Evolutionary conservation across 192 early-diverging fungal species (phyloP).

Genomic region (Obelidium mucronatum): DNA sequence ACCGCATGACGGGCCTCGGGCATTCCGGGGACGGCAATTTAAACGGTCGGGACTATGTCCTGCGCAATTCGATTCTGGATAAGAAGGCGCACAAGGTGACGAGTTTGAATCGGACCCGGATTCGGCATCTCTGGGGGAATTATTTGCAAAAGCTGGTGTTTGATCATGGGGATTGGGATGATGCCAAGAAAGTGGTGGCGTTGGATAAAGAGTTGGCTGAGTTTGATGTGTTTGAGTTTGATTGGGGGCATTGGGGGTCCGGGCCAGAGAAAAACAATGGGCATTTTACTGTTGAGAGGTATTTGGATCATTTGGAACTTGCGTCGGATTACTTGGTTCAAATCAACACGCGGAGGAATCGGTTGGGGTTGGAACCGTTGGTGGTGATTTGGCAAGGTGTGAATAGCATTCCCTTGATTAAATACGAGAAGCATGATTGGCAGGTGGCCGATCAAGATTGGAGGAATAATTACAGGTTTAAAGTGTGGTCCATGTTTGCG

Average conservation of each 20-base stretch:
- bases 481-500: background rate
- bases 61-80: background rate
- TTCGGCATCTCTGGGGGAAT: background rate
- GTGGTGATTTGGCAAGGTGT: background rate
- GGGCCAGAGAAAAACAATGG: constrained; percentile 8
- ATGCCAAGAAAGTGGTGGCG: background rate
- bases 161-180: background rate
- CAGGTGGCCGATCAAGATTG: background rate
- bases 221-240: constrained; percentile 12
- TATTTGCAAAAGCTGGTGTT: background rate
- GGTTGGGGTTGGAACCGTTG: background rate
- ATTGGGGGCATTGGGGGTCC: background rate
- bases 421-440: background rate
- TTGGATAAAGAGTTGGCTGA: background rate
- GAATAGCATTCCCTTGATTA: background rate
- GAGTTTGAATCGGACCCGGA: background rate
- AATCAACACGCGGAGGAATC: background rate
- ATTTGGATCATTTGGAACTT: background rate
- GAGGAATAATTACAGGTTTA: constrained; percentile 17
- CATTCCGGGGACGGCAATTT: background rate
- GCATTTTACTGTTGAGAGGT: constrained; percentile 4
- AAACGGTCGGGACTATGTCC: background rate
- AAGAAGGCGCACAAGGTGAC: background rate
- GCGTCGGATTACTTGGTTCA: background rate
- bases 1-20: background rate